Conservation (phyloP, 2,329 filamentous ascomycete genomes). For the Penicillium capsulatum region DNA sequence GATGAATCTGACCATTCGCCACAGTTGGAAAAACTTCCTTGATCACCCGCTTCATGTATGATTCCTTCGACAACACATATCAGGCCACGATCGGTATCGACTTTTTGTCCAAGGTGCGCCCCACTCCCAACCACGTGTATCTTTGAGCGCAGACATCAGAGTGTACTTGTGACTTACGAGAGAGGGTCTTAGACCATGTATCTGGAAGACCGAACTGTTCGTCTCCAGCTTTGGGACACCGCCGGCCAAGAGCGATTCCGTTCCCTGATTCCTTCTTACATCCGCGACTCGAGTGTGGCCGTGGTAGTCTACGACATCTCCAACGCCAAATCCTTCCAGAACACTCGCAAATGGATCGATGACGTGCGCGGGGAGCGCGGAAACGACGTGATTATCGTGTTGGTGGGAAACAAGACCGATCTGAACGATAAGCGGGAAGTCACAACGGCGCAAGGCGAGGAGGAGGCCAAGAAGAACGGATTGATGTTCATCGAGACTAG, state of each 20-base stretch:
- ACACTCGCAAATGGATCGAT: slow-evolving; percentile 99
- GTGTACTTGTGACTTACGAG: not conserved
- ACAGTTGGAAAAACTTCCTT: slow-evolving; percentile 96
- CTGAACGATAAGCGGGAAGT: slow-evolving; percentile 97
- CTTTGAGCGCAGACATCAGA: too few species aligned
- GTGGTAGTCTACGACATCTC: slow-evolving; percentile 99
- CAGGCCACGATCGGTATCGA: slow-evolving; percentile 99
- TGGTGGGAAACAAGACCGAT: slow-evolving; percentile 99
- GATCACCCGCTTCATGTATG: slow-evolving; percentile 99
- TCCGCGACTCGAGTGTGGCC: slow-evolving; percentile 94
- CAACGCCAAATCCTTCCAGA: slow-evolving; percentile 94
- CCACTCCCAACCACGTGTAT: not conserved
- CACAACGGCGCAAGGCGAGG: slow-evolving; percentile 91
- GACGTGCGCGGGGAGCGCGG: slow-evolving; percentile 94
- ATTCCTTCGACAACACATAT: slow-evolving; percentile 99
- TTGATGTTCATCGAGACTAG: slow-evolving; percentile 99
- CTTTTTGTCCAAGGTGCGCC: slow-evolving; percentile 86
- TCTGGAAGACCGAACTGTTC: slow-evolving; percentile 94
- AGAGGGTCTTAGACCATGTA: slow-evolving; percentile 79
- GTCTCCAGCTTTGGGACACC: slow-evolving; percentile 97
- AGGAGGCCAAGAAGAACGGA: slow-evolving; percentile 96
- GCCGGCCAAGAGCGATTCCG: slow-evolving; percentile 97
- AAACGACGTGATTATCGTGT: slow-evolving; percentile 97
- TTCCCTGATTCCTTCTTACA: slow-evolving; percentile 95
- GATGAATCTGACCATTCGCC: slow-evolving; percentile 16